Evolutionary conservation across 345 rosid species (phyloP), one percentile per base, ranked within the genome.

Genomic region (Euphorbia pulcherrima): DNA sequence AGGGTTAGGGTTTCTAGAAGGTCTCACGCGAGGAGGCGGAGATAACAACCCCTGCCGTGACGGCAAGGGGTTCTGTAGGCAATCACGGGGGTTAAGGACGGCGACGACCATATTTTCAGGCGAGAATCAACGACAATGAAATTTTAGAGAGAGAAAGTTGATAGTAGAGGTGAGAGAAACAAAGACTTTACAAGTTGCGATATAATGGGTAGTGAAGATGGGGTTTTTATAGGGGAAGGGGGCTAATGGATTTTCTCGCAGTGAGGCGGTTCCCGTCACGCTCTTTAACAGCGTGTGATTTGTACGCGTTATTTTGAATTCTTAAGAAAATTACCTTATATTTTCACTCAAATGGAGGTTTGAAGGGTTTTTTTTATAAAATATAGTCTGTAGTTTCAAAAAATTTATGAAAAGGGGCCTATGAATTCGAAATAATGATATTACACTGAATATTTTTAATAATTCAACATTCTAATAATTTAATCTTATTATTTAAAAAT

Each of bases 101-200:
- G 87, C 97, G 2, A 83, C 88, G 8, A 83, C 90, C 98, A 92
- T 92, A 47, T 70, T 63, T 44, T 65, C 13, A 14, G 28, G 21
- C 23, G 18, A 44, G 18, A 44, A 6, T 12, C 24, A 18, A 44
- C 10, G 33, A 23, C 4, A 14, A 18, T 1, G 3, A 28, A 17
- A 28, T 48, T 1, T 30, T 20, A 33, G 20, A 51, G 16, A 16
- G 18, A 52, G 40, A 5, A 23, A 12, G 29, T 18, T 2, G 47
- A 27, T 24, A 0, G 2, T 59, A 17, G 7, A 39, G 33, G 13
- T 13, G 3, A 41, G 21, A 63, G 67, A 62, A 2, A 63, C 0
- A 1, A 16, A 27, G 3, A 47, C 17, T 26, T 8, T 26, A 5
- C 4, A 27, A 46, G 5, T 0, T 6, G 37, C 0, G 1, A 40